Base-by-base conservation (phyloP, 2,329 filamentous ascomycete species). In the Beauveria rudraprayagi region DNA sequence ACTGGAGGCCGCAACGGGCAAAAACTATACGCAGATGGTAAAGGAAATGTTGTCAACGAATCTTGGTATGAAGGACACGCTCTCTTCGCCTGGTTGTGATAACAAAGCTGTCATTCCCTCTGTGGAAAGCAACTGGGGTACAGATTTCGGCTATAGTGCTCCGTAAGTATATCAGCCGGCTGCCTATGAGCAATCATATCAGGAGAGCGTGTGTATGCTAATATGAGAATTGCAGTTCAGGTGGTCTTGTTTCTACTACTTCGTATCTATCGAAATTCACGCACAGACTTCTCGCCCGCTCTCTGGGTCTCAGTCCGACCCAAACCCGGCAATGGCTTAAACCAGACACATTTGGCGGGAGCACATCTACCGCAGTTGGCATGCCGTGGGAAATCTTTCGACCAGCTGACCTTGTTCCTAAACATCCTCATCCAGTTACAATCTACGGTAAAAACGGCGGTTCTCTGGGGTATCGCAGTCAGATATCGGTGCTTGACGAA, bases 351-450 rank as follows among this genome's bases (percentile, higher is more conserved):
- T 69, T 71, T 34, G 69, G 69, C 1, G 72, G 72, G 2, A 69
- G 69, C 3, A 63, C 65, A 0, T 64, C 67, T 28, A 67, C 66
- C 14, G 67, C 73, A 24, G 72, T 73, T 3, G 74, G 74, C 3
- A 69, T 70, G 65, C 72, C 74, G 0, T 75, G 73, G 75, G 73
- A 76, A 51, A 74, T 75, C 16, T 66, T 70, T 1, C 71, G 70
- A 1, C 65, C 68, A 0, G 17, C 66, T 0, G 63, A 67, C 26
- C 52, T 75, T 0, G 68, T 68, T 0, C 66, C 68, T 0, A 40
- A 65, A 0, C 65, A 74, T 46, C 67, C 70, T 0, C 73, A 75
- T 24, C 60, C 67, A 1, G 63, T 76, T 4, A 67, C 73, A 16
- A 63, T 75, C 2, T 71, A 71, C 40, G 70, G 66, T 1, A 76